Base-by-base conservation (phyloP, 1,139 yeast species). In the Scheffersomyces quercinus region DNA sequence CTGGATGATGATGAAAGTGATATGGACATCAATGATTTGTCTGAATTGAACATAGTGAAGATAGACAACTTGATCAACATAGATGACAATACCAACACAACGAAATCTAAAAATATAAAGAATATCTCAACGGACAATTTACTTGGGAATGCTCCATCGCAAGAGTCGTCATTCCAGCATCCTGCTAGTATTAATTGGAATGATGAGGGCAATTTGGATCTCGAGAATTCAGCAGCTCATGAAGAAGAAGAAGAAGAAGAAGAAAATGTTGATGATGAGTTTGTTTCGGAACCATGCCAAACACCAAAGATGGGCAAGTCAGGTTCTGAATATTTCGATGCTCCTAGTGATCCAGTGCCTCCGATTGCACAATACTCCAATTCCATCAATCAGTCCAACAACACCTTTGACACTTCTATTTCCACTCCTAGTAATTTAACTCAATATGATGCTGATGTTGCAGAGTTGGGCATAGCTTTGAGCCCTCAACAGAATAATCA, bases 131-230 rank as follows among this genome's bases (percentile, higher is more conserved):
- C 32, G 35, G 9, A 14, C 12, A 13, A 35, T 8, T 20, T 39
- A 24, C 12, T 9, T 13, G 35, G 6, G 5, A 33, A 37, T 10
- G 35, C 20, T 15, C 28, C 38, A 8, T 60, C 67, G 0, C 60
- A 62, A 29, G 67, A 61, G 40, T 58, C 66, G 12, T 72, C 78
- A 2, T 74, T 74, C 50, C 76, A 72, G 47, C 59, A 68, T 42
- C 72, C 77, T 3, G 59, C 69, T 0, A 72, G 77, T 50, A 68
- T 74, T 28, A 71, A 69, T 47, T 74, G 79, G 79, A 70, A 69
- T 46, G 76, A 73, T 39, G 75, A 65, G 34, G 65, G 58, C 8
- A 58, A 58, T 36, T 46, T 67, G 28, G 62, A 66, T 35, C 54
- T 70, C 12, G 72, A 66, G 14, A 49, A 58, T 36, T 59, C 70